Evolutionary conservation across 2,329 filamentous ascomycete species (phyloP).

Genomic region (Aschersonia sp.): DNA sequence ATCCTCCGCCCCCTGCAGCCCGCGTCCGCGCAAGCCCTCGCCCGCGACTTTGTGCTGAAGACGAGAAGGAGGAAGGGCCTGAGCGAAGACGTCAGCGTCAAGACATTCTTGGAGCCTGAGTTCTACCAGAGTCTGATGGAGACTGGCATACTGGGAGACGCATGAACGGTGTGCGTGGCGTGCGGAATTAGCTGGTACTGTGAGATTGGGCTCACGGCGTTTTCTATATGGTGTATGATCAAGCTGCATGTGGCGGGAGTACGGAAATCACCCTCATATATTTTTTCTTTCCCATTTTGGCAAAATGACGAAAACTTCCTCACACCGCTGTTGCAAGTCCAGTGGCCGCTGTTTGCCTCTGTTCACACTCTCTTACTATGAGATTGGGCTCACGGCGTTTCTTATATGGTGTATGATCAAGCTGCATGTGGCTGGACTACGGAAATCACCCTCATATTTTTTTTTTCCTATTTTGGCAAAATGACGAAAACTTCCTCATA

Average conservation of each 20-base stretch:
- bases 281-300: too few species aligned
- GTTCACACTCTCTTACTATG: too few species aligned
- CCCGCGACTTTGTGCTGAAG: constrained; percentile 92
- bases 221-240: not conserved
- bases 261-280: too few species aligned
- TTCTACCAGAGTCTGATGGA: constrained; percentile 80
- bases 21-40: constrained; percentile 75
- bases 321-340: too few species aligned
- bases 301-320: too few species aligned
- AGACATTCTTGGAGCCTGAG: constrained; percentile 92
- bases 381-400: not conserved
- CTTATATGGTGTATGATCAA: too few species aligned
- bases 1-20: constrained; percentile 74
- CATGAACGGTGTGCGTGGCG: constrained; percentile 7
- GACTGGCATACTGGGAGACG: constrained; percentile 64
- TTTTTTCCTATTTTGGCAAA: too few species aligned
- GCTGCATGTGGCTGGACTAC: too few species aligned
- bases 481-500: too few species aligned
- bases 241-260: too few species aligned
- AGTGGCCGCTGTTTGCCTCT: too few species aligned
- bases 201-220: not conserved
- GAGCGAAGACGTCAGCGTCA: constrained; percentile 88
- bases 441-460: too few species aligned
- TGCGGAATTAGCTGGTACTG: not conserved
- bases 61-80: constrained; percentile 85